Base-by-base conservation (phyloP, 257 asterid species). In the Primulina tabacum region DNA sequence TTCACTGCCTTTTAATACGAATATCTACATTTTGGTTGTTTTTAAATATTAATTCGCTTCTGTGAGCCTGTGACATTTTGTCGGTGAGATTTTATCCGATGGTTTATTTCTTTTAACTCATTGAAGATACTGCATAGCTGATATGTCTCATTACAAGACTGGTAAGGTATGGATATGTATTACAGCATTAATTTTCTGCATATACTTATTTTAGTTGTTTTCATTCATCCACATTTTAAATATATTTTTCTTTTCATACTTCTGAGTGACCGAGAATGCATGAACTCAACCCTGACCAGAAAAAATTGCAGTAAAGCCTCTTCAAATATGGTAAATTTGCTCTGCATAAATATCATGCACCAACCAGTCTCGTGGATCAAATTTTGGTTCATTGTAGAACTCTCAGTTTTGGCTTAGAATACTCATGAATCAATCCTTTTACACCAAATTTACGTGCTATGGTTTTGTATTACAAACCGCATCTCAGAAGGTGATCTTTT, bases 61-160 rank as follows among this genome's bases (percentile, higher is more conserved):
- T 30, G 21, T 33, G 26, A 24, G 26, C 37, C 12, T 33, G 50
- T 62, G 12, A 40, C 67, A 16, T 33, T 29, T 16, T 29, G 2
- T 24, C 32, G 21, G 40, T 40, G 16, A 30, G 4, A 14, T 62
- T 35, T 69, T 10, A 67, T 35, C 28, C 65, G 16, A 9, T 28
- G 32, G 20, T 60, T 63, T 26, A 24, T 53, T 72, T 77, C 56
- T 73, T 78, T 87, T 83, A 74, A 84, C 88, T 71, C 65, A 47
- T 57, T 47, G 43, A 79, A 89, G 96, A 88, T 94, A 94, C 71
- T 94, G 99, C 84, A 83, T 94, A 82, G 99, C 99, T 73, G 99
- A 94, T 71, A 94, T 94, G 99, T 85, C 97, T 2, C 96, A 84
- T 8, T 94, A 89, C 90, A 94, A 87, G 86, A 81, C 86, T 67